These are phyloP conservation scores for Canariomyces notabilis DNA, from an alignment of 2,329 filamentous ascomycete species.

Conservation along the genomic window DNA sequence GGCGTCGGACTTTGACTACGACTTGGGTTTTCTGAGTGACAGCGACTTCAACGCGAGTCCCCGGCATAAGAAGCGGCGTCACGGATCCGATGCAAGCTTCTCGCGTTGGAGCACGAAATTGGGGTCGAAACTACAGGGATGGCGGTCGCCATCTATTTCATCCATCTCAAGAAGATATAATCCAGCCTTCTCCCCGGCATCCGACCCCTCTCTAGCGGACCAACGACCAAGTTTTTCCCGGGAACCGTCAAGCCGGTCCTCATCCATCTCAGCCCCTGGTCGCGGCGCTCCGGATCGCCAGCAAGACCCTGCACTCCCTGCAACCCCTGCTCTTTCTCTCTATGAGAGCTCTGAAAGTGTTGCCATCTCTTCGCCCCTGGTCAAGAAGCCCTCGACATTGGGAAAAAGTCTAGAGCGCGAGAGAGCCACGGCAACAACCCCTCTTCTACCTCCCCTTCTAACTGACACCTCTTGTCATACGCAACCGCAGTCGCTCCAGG, in stretches of 20 bases:
- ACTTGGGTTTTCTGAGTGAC: constrained; percentile 62
- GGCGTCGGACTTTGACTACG: constrained; percentile 54
- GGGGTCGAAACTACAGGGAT: constrained; percentile 55
- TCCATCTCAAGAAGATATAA: constrained; percentile 44
- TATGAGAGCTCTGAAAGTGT: constrained; percentile 57
- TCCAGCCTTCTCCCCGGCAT: constrained; percentile 57
- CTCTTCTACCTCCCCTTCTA: constrained; percentile 77
- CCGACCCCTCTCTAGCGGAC: constrained; percentile 72
- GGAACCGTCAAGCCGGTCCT: constrained; percentile 69
- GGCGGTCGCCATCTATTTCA: constrained; percentile 44
- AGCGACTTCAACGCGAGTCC: constrained; percentile 48
- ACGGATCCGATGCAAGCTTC: constrained; percentile 54
- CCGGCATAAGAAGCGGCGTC: constrained; percentile 52
- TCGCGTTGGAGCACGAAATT: constrained; percentile 61
- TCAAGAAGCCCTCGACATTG: constrained; percentile 48
- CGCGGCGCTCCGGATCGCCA: constrained; percentile 40
- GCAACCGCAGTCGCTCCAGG: constrained; percentile 49
- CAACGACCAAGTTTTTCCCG: constrained; percentile 61
- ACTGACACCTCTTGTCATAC: constrained; percentile 46
- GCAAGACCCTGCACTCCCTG: constrained; percentile 51
- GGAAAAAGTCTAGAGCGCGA: constrained; percentile 51
- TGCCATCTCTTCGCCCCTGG: constrained; percentile 42
- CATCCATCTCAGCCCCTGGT: constrained; percentile 64
- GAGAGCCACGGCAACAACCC: constrained; percentile 66
- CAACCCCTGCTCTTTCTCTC: constrained; percentile 59